Base-by-base conservation (phyloP, 1,139 yeast genomes). In the Yamadazyma epiphylla region DNA sequence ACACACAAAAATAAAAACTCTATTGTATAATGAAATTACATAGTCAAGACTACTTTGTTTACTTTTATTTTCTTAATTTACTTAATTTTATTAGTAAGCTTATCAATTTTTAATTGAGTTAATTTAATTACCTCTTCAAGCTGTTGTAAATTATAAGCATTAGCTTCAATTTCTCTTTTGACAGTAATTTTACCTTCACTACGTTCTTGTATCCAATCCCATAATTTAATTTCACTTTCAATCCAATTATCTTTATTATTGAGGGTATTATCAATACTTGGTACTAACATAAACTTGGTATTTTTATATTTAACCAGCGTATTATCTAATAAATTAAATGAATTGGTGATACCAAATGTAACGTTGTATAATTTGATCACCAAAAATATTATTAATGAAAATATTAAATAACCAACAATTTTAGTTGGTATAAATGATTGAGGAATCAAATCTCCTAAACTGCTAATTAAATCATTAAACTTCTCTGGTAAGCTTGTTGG, bases 181-280 rank as follows among this genome's bases (percentile, higher is more conserved):
- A 28, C 31, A 7, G 28, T 37, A n/a, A 54, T 31, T 22, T 46
- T 41, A 20, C 53, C 46, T 5, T 50, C 56, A 29, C 69, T 69
- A 30, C 84, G 68, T 27, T 72, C 73, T 33, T 77, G 75, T 26
- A 87, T 70, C 96, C 96, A 88, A 30, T 76, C 70, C 95, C 96
- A 88, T 34, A 88, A 55, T 24, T 73, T 71, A 23, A 71, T 69
- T 53, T 87, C 94, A 36, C 79, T 74, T 33, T 70, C 64, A 39
- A 65, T 45, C 30, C 57, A 48, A 30, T 54, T 41, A 25, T 53
- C 44, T 10, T 51, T 53, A 36, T 62, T 58, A 30, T 59, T 54
- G 32, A 72, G 51, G 14, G 56, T 56, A 12, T 72, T 53, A 5
- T 68, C 71, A 26, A 66, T 50, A 8, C 68, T 58, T 2, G 81